Percentiles rank a stretch among this genome's conserved stretches.
phyloP scores from a whole-genome alignment of 495 filamentous ascomycete species.

The Terfezia boudieri region DNA sequence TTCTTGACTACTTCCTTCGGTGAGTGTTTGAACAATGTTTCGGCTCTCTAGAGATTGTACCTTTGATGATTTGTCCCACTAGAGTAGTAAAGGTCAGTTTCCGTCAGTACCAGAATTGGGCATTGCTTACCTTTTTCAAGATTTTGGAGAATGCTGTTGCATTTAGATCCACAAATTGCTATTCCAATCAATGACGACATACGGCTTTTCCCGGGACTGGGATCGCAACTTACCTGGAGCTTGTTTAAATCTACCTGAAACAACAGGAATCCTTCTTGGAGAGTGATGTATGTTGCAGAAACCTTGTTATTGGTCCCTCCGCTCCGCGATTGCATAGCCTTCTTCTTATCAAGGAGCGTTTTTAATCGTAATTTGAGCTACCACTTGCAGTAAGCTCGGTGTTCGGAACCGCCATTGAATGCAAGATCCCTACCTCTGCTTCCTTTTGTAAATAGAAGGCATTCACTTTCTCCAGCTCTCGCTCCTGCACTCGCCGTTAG shows the following conservation, averaged over 20 bases:
- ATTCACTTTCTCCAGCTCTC: constrained; percentile 96
- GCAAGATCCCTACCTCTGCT: constrained; percentile 48
- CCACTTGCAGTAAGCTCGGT: not conserved
- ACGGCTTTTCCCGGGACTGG: constrained; percentile 4
- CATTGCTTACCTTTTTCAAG: constrained; percentile 55
- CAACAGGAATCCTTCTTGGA: constrained; percentile 91
- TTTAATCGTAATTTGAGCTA: constrained; percentile 82
- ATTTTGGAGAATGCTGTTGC: constrained; percentile 96
- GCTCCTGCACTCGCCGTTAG: constrained; percentile 37
- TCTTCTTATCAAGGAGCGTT: constrained; percentile 86
- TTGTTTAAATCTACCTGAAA: constrained; percentile 93
- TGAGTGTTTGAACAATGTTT: constrained; percentile 5
- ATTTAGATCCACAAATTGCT: constrained; percentile 91
- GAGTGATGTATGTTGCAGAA: constrained; percentile 73
- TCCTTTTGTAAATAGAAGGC: constrained; percentile 95
- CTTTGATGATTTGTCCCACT: constrained; percentile 98
- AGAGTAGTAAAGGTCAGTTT: constrained; percentile 12
- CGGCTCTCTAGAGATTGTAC: constrained; percentile 20
- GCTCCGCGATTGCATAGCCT: constrained; percentile 55
- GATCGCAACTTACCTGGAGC: constrained; percentile 31
- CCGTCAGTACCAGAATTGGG: constrained; percentile 8
- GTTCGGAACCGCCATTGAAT: not conserved
- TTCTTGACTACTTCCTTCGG: constrained; percentile 44
- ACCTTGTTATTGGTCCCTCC: constrained; percentile 46
- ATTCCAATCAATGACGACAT: constrained; percentile 11